Percentiles rank a stretch among this genome's conserved stretches.
Conservation (phyloP, 192 early-diverging fungal species). For the Neocallimastix lanati region DNA sequence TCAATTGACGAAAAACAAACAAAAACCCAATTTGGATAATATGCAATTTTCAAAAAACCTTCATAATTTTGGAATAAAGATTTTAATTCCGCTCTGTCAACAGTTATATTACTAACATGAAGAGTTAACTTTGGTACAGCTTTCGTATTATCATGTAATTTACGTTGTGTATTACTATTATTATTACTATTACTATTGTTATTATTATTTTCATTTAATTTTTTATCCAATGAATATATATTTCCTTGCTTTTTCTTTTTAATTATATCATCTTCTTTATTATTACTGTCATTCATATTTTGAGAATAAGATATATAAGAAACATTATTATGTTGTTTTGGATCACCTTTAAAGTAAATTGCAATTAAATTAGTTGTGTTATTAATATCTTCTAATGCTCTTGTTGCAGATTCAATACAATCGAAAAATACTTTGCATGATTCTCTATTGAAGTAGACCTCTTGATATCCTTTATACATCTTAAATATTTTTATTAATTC, state of each 20-base stretch:
- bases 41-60: constrained; percentile 2
- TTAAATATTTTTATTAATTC: constrained; percentile 6
- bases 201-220: neutral
- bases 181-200: neutral
- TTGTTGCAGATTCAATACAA: neutral
- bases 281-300: neutral
- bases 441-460: constrained; percentile 4
- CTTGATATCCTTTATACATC: constrained; percentile 1
- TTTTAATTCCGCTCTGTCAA: constrained; percentile 2
- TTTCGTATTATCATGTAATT: neutral
- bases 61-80: neutral
- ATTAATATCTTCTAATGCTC: constrained; percentile 1
- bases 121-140: constrained; percentile 2
- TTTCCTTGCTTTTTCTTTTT: neutral
- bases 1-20: neutral
- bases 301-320: neutral
- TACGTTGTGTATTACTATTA: neutral
- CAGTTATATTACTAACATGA: constrained; percentile 2
- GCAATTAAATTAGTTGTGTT: constrained; percentile 2
- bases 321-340: neutral
- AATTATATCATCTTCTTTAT: neutral
- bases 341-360: constrained; percentile 3
- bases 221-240: neutral
- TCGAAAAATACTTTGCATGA: constrained; percentile 5
- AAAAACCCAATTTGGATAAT: constrained; percentile 5